Base-by-base conservation (phyloP, 2,329 filamentous ascomycete species). In the Stemphylium beticola region DNA sequence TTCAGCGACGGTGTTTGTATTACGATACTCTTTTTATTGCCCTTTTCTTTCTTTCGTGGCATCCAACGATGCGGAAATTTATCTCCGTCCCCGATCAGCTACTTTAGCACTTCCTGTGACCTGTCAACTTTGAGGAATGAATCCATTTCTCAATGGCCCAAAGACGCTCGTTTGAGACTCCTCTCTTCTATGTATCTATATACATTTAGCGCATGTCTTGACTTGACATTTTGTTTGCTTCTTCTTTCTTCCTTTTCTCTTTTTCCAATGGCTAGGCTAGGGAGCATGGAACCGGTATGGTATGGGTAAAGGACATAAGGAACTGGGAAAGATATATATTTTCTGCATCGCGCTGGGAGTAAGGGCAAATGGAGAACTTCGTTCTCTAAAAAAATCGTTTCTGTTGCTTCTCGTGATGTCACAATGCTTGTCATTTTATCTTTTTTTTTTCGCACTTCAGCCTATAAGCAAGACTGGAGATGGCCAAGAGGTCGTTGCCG, bases 161-260 rank as follows among this genome's bases (percentile, higher is more conserved):
- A 49, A 38, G 7, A 56, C 54, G 36, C 36, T 57, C 54, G 12
- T 41, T 53, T 53, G 42, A 22, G 22, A 20, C 18, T 36, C 22
- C 31, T 55, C 38, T 48, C 34, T 57, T 57, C 53, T 41, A 53
- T 57, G 49, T 57, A 53, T 44, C 40, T 41, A 53, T 57, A 51
- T 36, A 24, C 32, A 41, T 41, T 53, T 38, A 53, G 34, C 29
- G 10, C 46, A 53, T 29, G 24, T 32, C 26, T 36, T 32, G 15
- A 24, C 38, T 53, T 40, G 20, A 38, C 33, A 33, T 50, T 31
- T 47, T 40, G 32, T 32, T 36, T 36, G 41, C 17, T 37, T 18
- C 17, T 26, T 36, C 29, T 44, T 15, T 29, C 6, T 34, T 36
- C 46, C 22, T 41, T n/a, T 22, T 32, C 34, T 40, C 33, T 20